A percentile compares a stretch with the other conserved stretches of the same genome.
These are phyloP conservation scores for Fusarium sp. DNA, from an alignment of 2,329 filamentous ascomycete species.

Conservation along the genomic window DNA sequence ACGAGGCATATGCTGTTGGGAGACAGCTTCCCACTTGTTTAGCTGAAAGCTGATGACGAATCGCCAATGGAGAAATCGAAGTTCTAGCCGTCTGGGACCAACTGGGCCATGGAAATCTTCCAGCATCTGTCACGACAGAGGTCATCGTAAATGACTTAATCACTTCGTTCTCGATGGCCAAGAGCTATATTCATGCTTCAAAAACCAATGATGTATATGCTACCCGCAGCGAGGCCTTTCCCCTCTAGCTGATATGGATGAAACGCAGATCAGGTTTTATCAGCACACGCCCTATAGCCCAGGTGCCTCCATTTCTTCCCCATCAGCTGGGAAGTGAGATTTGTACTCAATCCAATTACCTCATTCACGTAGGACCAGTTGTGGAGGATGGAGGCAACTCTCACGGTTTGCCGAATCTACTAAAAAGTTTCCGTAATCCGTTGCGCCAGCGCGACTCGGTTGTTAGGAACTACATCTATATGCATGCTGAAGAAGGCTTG, in stretches of 20 bases:
- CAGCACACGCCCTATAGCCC: neutral
- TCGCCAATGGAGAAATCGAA: too few relatives aligned
- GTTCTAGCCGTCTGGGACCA: too few relatives aligned
- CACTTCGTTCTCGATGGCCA: fast-evolving
- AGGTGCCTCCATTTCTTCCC: neutral
- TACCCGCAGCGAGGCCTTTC: neutral
- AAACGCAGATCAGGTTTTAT: neutral
- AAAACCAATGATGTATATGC: too few relatives aligned
- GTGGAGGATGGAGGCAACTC: neutral
- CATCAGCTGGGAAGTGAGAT: fast-evolving
- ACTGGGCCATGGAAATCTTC: fast-evolving
- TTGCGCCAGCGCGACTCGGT: neutral
- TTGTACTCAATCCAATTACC: fast-evolving
- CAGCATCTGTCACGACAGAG: neutral
- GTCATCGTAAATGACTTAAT: neutral
- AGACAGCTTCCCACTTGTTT: fast-evolving
- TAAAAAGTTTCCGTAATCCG: neutral
- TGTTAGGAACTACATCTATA: neutral
- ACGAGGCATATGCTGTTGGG: fast-evolving
- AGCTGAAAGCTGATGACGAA: neutral
- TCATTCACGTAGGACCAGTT: fast-evolving
- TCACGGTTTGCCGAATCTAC: neutral
- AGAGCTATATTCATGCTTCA: too few relatives aligned
- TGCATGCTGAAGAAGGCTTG: neutral
- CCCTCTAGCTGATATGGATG: neutral